Base-by-base conservation (phyloP, 2,329 filamentous ascomycete species). In the Alternaria atra region DNA sequence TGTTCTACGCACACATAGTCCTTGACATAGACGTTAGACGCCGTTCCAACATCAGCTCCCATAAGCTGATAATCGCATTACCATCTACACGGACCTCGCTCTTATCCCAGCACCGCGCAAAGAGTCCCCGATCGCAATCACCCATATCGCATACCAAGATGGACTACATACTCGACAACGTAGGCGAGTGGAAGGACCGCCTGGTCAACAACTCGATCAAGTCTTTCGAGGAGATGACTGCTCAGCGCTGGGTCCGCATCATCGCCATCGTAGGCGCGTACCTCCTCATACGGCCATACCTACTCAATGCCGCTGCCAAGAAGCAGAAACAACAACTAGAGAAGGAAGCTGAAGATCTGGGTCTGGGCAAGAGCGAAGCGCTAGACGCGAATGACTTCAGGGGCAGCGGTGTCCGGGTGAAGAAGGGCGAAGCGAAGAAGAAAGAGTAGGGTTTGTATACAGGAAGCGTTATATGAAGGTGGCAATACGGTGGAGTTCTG, bases 211-310 rank as follows among this genome's bases (percentile, higher is more conserved):
- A 84, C 71, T 67, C 80, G 56, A 73, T 67, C 58, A 77, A 67
- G 54, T 80, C 83, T 44, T 80, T 85, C 70, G 74, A 79, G 29
- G 70, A 78, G 29, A 79, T 85, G 67, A 78, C 76, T 46, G 59
- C 76, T 34, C 73, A 79, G 60, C 82, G 84, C 67, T 85, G 82
- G 79, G 80, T 95, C 70, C 90, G 92, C 48, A 84, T 95, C 59
- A 79, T 92, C 67, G 84, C 88, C 67, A 86, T 93, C 63, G 86
- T 93, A 20, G 87, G 92, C 71, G 89, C 87, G 56, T 96, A 94
- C 81, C 75, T 89, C 65, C 85, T 95, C 53, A 60, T 79, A 25
- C 88, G 92, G 1, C 91, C 91, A 0, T 93, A 92, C 76, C 78
- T 94, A 52, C 84, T 94, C 72, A 90, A 90, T 73, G 79, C 88